A percentile compares a stretch with the other conserved stretches of the same genome.
phyloP scores from a whole-genome alignment of 192 early-diverging fungal genomes.

The Rhizophagus clarus region DNA sequence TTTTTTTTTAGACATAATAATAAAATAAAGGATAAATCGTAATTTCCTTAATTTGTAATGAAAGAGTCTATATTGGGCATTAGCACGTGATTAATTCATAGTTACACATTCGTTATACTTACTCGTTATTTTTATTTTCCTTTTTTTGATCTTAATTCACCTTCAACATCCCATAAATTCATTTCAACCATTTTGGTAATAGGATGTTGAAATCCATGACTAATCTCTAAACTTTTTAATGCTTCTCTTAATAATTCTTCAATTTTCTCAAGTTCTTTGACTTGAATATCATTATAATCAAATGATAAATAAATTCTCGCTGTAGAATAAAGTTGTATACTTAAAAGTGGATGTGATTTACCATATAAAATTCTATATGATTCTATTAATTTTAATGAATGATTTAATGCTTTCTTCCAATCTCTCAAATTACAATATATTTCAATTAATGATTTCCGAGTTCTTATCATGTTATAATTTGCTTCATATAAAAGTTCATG shows the following conservation, averaged over 20 bases:
- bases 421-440: conserved; percentile 1
- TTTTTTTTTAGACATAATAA: too few species aligned
- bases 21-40: too few species aligned
- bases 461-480: conserved; percentile 18
- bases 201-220: conserved; percentile 22
- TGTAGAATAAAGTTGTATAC: conserved; percentile 1
- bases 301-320: conserved; percentile 23
- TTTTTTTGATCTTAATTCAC: neutral
- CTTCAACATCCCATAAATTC: conserved; percentile 6
- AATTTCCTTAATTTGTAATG: too few species aligned
- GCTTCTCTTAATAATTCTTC: conserved; percentile 11
- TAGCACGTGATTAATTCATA: too few species aligned
- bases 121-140: too few species aligned
- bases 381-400: conserved; percentile 11
- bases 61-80: too few species aligned
- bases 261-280: neutral
- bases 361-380: conserved; percentile 14
- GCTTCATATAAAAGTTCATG: conserved; percentile 14
- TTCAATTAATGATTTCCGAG: conserved; percentile 20
- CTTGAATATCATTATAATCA: neutral
- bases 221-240: conserved; percentile 20
- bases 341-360: conserved; percentile 22
- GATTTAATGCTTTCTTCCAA: conserved; percentile 19
- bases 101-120: too few species aligned
- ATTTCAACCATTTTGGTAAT: conserved; percentile 18